Evolutionary conservation across 2,329 filamentous ascomycete genomes (phyloP).

Genomic region (Ciborinia camelliae): DNA sequence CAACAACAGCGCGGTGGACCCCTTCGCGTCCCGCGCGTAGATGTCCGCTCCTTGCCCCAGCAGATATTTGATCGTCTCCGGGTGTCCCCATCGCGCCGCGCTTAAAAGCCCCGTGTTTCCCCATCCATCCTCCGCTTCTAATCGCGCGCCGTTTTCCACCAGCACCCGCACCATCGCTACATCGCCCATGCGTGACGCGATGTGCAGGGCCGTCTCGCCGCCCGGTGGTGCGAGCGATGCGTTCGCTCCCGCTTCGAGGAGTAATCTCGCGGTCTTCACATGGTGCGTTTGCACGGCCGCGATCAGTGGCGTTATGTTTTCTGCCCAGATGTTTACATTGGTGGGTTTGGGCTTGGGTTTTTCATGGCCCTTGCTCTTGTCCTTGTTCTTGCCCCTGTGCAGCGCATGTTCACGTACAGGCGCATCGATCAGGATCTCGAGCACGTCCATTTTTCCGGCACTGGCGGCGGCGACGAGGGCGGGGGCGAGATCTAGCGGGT

Average conservation of each 20-base stretch:
- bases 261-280: constrained; percentile 23
- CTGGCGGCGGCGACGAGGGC: constrained; percentile 24
- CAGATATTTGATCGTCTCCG: constrained; percentile 18
- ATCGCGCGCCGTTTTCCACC: constrained; percentile 20
- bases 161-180: constrained; percentile 22
- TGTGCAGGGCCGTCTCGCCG: constrained; percentile 21
- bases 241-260: constrained; percentile 26
- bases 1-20: constrained; percentile 23
- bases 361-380: too few relatives aligned
- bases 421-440: constrained; percentile 25
- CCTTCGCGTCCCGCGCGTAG: constrained; percentile 23
- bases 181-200: constrained; percentile 23
- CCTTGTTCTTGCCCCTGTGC: constrained; percentile 4
- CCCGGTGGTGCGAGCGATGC: constrained; percentile 21
- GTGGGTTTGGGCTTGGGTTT: constrained; percentile 1
- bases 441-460: constrained; percentile 21
- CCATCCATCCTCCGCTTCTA: constrained; percentile 19
- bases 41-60: constrained; percentile 22
- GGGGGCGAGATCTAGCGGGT: constrained; percentile 21
- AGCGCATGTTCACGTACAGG: constrained; percentile 6
- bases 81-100: constrained; percentile 22
- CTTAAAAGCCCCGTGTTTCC: constrained; percentile 26
- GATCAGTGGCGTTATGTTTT: constrained; percentile 24
- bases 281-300: constrained; percentile 26
- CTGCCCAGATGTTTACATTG: constrained; percentile 23